Evolutionary conservation across 805 yeast genomes (phyloP), one percentile per base, ranked within the genome.

Genomic region (Monosporozyma servazzii): DNA sequence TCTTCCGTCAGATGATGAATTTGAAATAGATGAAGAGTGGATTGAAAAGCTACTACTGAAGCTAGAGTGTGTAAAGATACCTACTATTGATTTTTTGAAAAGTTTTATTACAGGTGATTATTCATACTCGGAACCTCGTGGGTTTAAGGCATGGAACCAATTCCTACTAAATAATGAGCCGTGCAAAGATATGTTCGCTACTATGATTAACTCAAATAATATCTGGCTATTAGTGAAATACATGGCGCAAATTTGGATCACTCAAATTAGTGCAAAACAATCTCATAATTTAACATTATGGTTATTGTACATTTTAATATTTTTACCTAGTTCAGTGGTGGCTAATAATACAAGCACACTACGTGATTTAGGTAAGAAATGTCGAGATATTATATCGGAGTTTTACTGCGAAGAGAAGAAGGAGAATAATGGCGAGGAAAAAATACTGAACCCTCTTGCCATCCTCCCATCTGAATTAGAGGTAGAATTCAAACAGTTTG

Each of bases 351-450:
- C 59, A 3, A 64, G 69, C 48, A 53, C 54, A 4, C 37, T 67
- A 36, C 55, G 71, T 49, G 62, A 57, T 20, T 47, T 66, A 33
- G 71, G 62, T 3, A 65, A 65, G 49, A 61, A 60, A 51, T 62
- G 67, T 37, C 17, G 23, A 11, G 39, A 30, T 9, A 37, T 37
- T 17, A 37, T 37, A 37, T 37, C 15, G 9, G 13, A 37, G 10
- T 37, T 9, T 37, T 37, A 37, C 6, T 20, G 23, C 10, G 23
- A 37, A 4, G 21, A 17, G 13, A 18, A 18, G 18, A 23, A 37
- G 2, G 23, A 37, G 8, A 17, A 36, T 6, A 8, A 18, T 9
- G 21, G 9, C 17, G 21, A 8, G 15, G 23, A 37, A 17, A 23
- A 17, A 37, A 1, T 6, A 1, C 13, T 18, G 1, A 18, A 18